A percentile compares a stretch with the other conserved stretches of the same genome.
These are phyloP conservation scores for Paramecium primaurelia DNA, from an alignment of 73 alveolate species.

Conservation along the genomic window DNA sequence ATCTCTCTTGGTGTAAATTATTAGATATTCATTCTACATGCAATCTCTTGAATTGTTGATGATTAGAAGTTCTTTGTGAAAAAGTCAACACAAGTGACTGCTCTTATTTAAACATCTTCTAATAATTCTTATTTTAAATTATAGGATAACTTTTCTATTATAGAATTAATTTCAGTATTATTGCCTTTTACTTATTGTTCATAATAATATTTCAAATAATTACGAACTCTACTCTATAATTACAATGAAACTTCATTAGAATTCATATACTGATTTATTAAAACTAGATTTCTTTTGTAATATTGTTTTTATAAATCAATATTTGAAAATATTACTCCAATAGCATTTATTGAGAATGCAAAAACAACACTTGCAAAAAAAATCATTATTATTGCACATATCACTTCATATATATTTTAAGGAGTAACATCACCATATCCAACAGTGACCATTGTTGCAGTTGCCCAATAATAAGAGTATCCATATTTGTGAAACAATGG, in stretches of 20 bases:
- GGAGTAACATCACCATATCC: conserved; percentile 22
- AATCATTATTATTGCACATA: background rate
- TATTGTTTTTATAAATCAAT: background rate
- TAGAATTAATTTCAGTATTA: background rate
- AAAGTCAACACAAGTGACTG: background rate
- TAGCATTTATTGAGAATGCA: conserved; percentile 33
- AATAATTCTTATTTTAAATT: background rate
- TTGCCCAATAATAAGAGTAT: conserved; percentile 38
- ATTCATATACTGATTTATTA: conserved; percentile 17
- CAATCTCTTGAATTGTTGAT: background rate
- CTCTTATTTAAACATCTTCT: background rate
- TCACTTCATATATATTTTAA: background rate
- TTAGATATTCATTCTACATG: background rate
- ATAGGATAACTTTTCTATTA: background rate
- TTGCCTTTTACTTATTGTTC: background rate
- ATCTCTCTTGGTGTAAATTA: background rate
- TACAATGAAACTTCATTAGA: conserved; percentile 9
- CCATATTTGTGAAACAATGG: background rate
- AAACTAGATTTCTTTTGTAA: background rate
- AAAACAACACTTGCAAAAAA: conserved; percentile 9
- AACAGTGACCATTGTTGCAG: conserved; percentile 34
- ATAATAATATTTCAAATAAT: background rate
- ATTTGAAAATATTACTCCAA: conserved; percentile 7
- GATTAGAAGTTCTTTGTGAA: background rate
- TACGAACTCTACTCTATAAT: conserved; percentile 7